These are phyloP conservation scores for Gastroboletus turbinatus DNA, from an alignment of 1,284 basidiomycete genomes.

Conservation along the genomic window DNA sequence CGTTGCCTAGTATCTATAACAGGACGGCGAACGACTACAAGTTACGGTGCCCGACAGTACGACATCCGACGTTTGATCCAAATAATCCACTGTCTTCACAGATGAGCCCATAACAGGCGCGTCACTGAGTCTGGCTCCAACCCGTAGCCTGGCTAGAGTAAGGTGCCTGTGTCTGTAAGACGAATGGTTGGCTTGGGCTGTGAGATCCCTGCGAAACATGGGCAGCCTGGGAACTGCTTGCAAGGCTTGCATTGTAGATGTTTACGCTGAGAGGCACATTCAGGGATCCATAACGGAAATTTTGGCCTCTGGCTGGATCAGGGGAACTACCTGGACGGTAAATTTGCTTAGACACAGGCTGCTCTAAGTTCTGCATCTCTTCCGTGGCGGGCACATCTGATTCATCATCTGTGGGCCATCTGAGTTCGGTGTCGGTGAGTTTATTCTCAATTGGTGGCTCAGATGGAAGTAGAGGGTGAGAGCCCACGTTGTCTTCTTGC, in stretches of 20 bases:
- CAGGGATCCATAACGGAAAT: constrained; percentile 27
- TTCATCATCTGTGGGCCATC: constrained; percentile 32
- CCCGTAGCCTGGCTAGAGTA: constrained; percentile 44
- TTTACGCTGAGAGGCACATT: constrained; percentile 11
- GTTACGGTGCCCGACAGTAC: not conserved
- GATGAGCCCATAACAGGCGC: too few relatives aligned
- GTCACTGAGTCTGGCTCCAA: constrained; percentile 22
- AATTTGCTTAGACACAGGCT: not conserved
- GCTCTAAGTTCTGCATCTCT: not conserved
- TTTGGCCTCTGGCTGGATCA: constrained; percentile 12
- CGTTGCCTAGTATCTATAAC: constrained; percentile 17
- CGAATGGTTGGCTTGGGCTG: constrained; percentile 20
- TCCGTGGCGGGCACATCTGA: not conserved
- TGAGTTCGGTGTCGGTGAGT: constrained; percentile 21
- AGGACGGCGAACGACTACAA: constrained; percentile 5
- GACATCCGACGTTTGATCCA: not conserved
- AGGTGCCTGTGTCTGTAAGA: constrained; percentile 51
- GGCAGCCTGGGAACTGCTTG: not conserved
- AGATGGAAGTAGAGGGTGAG: constrained; percentile 2
- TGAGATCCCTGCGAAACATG: constrained; percentile 21
- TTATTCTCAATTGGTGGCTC: constrained; percentile 7
- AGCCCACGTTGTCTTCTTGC: constrained; percentile 20
- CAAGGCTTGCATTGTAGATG: not conserved
- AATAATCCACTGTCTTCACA: not conserved
- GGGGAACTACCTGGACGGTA: not conserved